Conservation (phyloP, 2,329 filamentous ascomycete genomes). For the Aspergillus sp. region DNA sequence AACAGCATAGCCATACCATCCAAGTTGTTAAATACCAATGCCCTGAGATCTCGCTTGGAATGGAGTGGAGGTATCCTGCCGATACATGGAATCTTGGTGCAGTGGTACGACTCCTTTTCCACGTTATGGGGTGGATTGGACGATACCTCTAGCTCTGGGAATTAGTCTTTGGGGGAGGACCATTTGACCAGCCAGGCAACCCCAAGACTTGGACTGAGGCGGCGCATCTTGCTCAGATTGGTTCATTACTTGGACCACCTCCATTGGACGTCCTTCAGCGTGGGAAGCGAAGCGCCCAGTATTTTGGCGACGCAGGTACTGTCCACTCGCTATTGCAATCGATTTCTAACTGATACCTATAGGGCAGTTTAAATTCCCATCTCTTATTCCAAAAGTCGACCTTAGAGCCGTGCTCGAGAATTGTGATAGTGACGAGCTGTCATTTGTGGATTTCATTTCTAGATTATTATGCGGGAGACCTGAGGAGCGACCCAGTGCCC, state of each 20-base stretch:
- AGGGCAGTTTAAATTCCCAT: neutral
- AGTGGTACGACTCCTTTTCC: constrained; percentile 17
- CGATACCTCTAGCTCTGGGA: constrained; percentile 21
- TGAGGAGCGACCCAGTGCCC: constrained; percentile 11
- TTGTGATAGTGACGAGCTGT: constrained; percentile 1
- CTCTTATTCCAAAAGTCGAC: neutral
- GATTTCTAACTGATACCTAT: fast-evolving
- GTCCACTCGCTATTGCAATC: fast-evolving
- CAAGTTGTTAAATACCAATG: constrained; percentile 37
- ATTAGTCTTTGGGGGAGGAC: constrained; percentile 18
- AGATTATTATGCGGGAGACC: constrained; percentile 14
- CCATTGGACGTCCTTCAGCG: constrained; percentile 29
- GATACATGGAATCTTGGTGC: constrained; percentile 37
- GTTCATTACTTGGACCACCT: constrained; percentile 34
- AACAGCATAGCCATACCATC: constrained; percentile 43
- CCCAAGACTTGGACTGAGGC: constrained; percentile 5
- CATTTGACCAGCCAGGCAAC: constrained; percentile 16
- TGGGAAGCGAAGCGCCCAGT: constrained; percentile 19
- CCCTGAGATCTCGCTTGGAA: constrained; percentile 33
- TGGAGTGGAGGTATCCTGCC: constrained; percentile 29
- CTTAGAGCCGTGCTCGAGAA: constrained; percentile 1
- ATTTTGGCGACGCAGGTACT: constrained; percentile 14
- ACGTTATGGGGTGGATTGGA: neutral
- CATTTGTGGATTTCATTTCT: constrained; percentile 14
- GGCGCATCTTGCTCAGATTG: constrained; percentile 34